Base-by-base conservation (phyloP, 169 alveolate genomes). In the Plasmodium malariae region DNA sequence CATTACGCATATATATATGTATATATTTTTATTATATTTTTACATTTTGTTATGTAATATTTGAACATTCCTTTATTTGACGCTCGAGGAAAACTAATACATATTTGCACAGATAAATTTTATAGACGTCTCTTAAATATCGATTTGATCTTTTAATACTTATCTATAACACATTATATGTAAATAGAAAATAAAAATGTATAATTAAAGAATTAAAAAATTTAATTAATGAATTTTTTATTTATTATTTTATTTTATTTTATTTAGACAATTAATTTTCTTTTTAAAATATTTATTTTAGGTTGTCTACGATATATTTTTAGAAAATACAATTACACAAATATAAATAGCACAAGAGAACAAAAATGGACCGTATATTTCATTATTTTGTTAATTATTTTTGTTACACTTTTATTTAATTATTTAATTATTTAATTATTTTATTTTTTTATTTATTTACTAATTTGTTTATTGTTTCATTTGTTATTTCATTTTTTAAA, bases 321-420 rank as follows among this genome's bases (percentile, higher is more conserved):
- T 45, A 69, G 67, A 69, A 19, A 28, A 32, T 19, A 30, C 57
- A 32, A 69, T 24, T 43, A 3, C 37, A 30, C 21, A 24, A 3
- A 11, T 45, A n/a, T 11, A 69, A 45, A 45, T 24, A n/a, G 45
- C n/a, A 5, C 43, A 63, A 73, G 62, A 69, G 32, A 14, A 45
- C 21, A 69, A 59, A 69, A 69, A 69, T 43, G 83, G 65, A 69
- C 37, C 36, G 65, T 45, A 69, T 43, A 40, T 32, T 36, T 9
- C 7, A 67, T 55, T 32, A 37, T 11, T 30, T 34, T 51, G 3
- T 26, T 19, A 7, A n/a, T 55, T 14, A 2, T 21, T 55, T 19
- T 55, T 5, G 5, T 40, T 5, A 40, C 5, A 40, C n/a, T 9
- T 40, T 6, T 40, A 9, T 9, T 40, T 40, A 40, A n/a, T n/a